Evolutionary conservation across 2,329 filamentous ascomycete genomes (phyloP).

Genomic region (Fusarium sp.): DNA sequence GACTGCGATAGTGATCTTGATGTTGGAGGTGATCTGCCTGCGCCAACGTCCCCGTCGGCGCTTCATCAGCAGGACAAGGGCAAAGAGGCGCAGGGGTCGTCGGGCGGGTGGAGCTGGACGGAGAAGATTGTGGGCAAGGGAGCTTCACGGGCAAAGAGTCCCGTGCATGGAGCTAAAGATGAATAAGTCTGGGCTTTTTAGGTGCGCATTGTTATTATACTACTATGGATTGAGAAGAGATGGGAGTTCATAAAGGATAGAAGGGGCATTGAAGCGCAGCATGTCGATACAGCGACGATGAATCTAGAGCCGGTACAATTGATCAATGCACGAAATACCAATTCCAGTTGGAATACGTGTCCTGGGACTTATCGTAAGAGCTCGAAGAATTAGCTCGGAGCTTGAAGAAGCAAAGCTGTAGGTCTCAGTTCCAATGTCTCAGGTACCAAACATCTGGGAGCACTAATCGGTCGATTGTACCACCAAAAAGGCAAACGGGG

Average conservation of each 20-base stretch:
- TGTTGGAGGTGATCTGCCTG: slow-evolving; percentile 34
- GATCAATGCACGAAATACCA: background rate
- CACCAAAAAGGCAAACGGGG: background rate
- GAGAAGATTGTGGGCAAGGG: slow-evolving; percentile 62
- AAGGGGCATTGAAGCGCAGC: slow-evolving; percentile 17
- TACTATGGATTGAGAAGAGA: slow-evolving; percentile 9
- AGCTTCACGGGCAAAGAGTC: slow-evolving; percentile 43
- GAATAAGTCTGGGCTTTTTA: background rate
- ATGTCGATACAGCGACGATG: background rate
- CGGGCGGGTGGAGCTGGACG: slow-evolving; percentile 59
- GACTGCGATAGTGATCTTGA: slow-evolving; percentile 42
- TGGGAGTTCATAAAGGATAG: slow-evolving; percentile 24
- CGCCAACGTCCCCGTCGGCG: slow-evolving; percentile 20
- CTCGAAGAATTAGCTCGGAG: background rate
- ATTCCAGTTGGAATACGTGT: background rate
- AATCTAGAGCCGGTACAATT: background rate
- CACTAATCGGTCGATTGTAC: background rate
- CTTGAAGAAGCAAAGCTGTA: slow-evolving; percentile 21
- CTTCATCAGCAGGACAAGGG: slow-evolving; percentile 30
- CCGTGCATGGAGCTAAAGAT: slow-evolving; percentile 28
- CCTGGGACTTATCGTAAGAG: background rate
- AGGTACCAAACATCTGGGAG: slow-evolving; percentile 11
- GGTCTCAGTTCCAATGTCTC: slow-evolving; percentile 28
- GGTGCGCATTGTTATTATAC: background rate
- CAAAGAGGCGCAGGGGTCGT: slow-evolving; percentile 33